Evolutionary conservation across 257 asterid genomes (phyloP), one percentile per base, ranked within the genome.

Genomic region (Solanum stenotomum): DNA sequence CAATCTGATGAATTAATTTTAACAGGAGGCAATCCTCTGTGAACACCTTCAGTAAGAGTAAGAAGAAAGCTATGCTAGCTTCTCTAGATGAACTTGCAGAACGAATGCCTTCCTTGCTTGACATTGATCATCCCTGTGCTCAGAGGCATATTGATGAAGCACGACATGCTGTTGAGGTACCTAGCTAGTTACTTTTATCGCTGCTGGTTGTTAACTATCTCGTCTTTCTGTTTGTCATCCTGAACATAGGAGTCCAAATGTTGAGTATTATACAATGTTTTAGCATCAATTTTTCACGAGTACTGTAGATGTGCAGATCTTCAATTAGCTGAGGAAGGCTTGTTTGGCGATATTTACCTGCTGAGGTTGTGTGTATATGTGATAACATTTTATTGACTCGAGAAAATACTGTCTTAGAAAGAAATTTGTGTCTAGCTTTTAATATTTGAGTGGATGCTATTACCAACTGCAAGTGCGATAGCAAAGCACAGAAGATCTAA

Each of bases 61-160:
- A 95, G 95, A 97, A 96, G 91, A 92, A 92, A 88, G 91, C 92
- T 75, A 77, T 95, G 95, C 95, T 96, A 87, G 91, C 91, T 79
- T 93, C 95, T 92, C 89, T 96, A 38, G 98, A 96, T 85, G 98
- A 93, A 90, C 99, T 97, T 89, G 89, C 92, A 33, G 98, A 93
- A 83, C 93, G 94, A 63, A 94, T 96, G 99, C 98, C 99, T 79
- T 96, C 99, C 78, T 92, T 97, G 88, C 99, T 97, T 84, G 99
- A 93, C 83, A 88, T 97, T 83, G 99, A 97, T 91, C 99, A 97
- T 90, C 98, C 99, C 16, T 94, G 99, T 89, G 98, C 99, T n/a
- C 95, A 89, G 84, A 93, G 92, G 87, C 99, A 97, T 86, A 97
- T 96, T 88, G 35, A 33, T 61, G 98, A 96, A 90, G 96, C 99